A percentile compares a stretch with the other conserved stretches of the same genome.
These are phyloP conservation scores for Capronia epimyces DNA, from an alignment of 2,329 filamentous ascomycete genomes.

Conservation along the genomic window DNA sequence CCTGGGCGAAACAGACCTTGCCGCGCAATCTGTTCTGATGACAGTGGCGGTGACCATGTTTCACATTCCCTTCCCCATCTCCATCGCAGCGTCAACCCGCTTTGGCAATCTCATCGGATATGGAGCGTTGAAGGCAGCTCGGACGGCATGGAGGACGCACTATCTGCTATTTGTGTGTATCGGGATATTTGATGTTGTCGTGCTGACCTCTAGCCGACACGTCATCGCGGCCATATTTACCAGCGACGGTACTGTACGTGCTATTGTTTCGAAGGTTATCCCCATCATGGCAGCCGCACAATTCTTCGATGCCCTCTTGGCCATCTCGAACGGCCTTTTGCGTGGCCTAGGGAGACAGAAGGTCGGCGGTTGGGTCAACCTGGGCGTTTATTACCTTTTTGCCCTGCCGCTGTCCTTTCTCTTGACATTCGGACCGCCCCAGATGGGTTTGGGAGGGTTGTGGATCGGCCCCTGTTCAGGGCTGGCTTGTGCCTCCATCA, in stretches of 20 bases:
- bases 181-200: slow-evolving; percentile 63
- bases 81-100: slow-evolving; percentile 72
- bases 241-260: slow-evolving; percentile 56
- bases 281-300: slow-evolving; percentile 74
- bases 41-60: slow-evolving; percentile 75
- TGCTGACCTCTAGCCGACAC: slow-evolving; percentile 60
- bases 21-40: slow-evolving; percentile 71
- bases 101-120: slow-evolving; percentile 82
- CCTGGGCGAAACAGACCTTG: slow-evolving; percentile 65
- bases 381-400: slow-evolving; percentile 71
- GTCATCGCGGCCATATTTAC: slow-evolving; percentile 67
- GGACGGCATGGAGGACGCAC: slow-evolving; percentile 63
- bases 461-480: slow-evolving; percentile 62
- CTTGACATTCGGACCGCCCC: slow-evolving; percentile 60
- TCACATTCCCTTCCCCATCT: slow-evolving; percentile 77
- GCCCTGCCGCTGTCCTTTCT: slow-evolving; percentile 69
- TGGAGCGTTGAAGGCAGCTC: slow-evolving; percentile 66
- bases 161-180: slow-evolving; percentile 58
- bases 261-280: slow-evolving; percentile 57
- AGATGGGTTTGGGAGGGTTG: slow-evolving; percentile 65
- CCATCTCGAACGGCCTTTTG: slow-evolving; percentile 69
- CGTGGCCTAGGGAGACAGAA: slow-evolving; percentile 74
- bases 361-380: slow-evolving; percentile 72
- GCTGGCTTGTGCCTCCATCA: slow-evolving; percentile 67
- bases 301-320: slow-evolving; percentile 68